A percentile compares a stretch with the other conserved stretches of the same genome.
phyloP scores from a whole-genome alignment of 345 rosid species.

The Gossypium herbaceum region DNA sequence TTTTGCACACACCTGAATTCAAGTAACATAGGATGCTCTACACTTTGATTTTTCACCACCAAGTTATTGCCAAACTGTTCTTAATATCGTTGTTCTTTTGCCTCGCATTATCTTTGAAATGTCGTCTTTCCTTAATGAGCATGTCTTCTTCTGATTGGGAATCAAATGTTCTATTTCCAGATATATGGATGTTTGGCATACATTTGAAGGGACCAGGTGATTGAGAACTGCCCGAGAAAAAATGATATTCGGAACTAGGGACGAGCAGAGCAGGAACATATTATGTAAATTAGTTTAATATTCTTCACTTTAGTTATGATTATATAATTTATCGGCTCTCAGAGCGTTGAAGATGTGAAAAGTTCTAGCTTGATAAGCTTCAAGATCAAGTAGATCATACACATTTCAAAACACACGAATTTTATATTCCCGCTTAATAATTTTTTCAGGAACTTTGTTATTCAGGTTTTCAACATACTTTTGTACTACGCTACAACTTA shows the following conservation, averaged over 20 bases:
- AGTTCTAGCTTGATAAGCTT: background rate
- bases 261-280: background rate
- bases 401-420: background rate
- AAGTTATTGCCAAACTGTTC: background rate
- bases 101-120: background rate
- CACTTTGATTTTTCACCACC: background rate
- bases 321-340: background rate
- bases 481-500: background rate
- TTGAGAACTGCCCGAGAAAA: constrained; percentile 9
- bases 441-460: background rate
- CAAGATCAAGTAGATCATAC: background rate
- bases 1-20: no score
- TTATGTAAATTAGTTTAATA: constrained; percentile 23
- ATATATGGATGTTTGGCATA: background rate
- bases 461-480: background rate
- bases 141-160: background rate
- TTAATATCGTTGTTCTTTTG: background rate
- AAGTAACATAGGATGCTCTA: background rate
- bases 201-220: background rate
- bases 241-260: background rate
- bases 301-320: background rate
- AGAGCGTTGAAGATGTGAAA: background rate
- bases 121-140: background rate
- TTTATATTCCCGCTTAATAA: no score
- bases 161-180: background rate